Base-by-base conservation (phyloP, 176 grass and related monocot species). In the Ensete ventricosum region DNA sequence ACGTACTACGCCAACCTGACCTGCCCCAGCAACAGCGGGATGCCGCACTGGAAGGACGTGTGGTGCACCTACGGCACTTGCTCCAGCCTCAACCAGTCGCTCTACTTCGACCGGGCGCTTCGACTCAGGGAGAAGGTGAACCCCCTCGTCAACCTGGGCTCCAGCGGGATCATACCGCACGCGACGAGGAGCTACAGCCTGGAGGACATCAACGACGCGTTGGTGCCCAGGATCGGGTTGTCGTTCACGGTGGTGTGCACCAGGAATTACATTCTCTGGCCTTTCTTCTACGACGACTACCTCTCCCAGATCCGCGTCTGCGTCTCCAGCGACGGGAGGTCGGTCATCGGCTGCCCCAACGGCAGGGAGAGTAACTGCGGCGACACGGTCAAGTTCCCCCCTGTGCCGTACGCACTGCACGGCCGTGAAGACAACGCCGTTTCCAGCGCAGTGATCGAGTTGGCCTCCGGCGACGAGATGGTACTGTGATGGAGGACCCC, bases 51-150 rank as follows among this genome's bases (percentile, higher is more conserved):
- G 81, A 26, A 26, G 54, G 52, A 66, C 2, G 54, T 53, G 24
- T 78, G 76, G 17, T 83, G 81, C 34, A 67, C 11, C 26, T 83
- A 83, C 23, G 82, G 82, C 16, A 6, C 55, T 16, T 83, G 82
- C 53, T 78, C 82, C 50, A 78, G n/a, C 76, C 55, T 83, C 27
- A 58, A 3, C 24, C 49, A 78, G 67, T 1, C 12, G 1, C 2
- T 55, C 1, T 83, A 83, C 43, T 83, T 83, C 75, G 1, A 78
- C 14, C 16, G 14, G 21, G 67, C 68, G 22, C 75, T 83, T 50
- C 10, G 0, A n/a, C 1, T 74, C 1, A 26, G 68, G 11, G 10
- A 52, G 23, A 14, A 67, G 25, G 50, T 79, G 12, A 50, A 83
- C 75, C 58, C 78, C 7, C 82, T 67, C 65, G 27, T 0, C 55